Evolutionary conservation across 2,329 filamentous ascomycete species (phyloP).

Genomic region (Podosphaera xanthii): DNA sequence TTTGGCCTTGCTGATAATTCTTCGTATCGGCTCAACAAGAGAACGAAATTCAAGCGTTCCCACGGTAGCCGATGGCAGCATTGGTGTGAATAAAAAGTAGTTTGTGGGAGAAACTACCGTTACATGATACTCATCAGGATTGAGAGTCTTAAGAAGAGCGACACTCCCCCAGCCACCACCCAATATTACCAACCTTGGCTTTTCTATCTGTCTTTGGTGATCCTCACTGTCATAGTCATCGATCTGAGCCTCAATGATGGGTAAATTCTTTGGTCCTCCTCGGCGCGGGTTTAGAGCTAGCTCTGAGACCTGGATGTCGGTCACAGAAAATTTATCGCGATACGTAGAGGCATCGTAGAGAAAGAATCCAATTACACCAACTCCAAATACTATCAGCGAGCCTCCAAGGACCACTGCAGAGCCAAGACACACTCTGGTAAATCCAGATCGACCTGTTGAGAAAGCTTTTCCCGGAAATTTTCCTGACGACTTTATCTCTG

Average conservation of each 20-base stretch:
- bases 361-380: slow-evolving; percentile 64
- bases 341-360: slow-evolving; percentile 87
- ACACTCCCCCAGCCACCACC: slow-evolving; percentile 93
- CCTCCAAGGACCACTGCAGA: slow-evolving; percentile 51
- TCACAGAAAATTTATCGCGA: slow-evolving; percentile 38
- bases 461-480: too few species aligned
- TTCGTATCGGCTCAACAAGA: slow-evolving; percentile 75
- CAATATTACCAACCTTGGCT: slow-evolving; percentile 78
- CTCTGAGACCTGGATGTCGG: slow-evolving; percentile 65
- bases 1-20: slow-evolving; percentile 52
- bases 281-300: slow-evolving; percentile 57
- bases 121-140: slow-evolving; percentile 82
- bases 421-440: slow-evolving; percentile 40
- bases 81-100: slow-evolving; percentile 94
- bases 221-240: slow-evolving; percentile 66
- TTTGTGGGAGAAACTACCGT: slow-evolving; percentile 88
- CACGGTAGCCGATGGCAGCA: slow-evolving; percentile 91
- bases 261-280: slow-evolving; percentile 86
- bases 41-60: slow-evolving; percentile 82
- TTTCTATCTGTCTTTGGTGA: slow-evolving; percentile 52
- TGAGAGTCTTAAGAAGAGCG: slow-evolving; percentile 70
- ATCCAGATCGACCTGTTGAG: slow-evolving; percentile 3
- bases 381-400: slow-evolving; percentile 46
- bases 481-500: too few species aligned
- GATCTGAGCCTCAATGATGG: slow-evolving; percentile 68